phyloP scores from a whole-genome alignment of 2,329 filamentous ascomycete species.

The Penicillium sp. region DNA sequence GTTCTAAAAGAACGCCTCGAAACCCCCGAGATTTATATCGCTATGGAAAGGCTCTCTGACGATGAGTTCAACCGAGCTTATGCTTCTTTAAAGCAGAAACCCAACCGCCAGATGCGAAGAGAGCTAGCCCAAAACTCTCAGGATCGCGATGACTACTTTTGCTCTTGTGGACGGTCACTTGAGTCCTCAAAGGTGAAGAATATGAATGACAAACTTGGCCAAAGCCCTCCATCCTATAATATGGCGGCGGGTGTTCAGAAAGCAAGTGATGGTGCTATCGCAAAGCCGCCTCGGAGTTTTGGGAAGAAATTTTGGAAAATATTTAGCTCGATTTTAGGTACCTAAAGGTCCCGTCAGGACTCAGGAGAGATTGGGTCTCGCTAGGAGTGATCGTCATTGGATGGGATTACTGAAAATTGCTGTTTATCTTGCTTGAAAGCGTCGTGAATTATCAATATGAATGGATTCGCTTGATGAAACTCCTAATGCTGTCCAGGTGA shows the following conservation, averaged over 20 bases:
- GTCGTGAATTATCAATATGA: background rate
- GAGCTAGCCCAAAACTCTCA: no score
- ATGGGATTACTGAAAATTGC: background rate
- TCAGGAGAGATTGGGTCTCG: background rate
- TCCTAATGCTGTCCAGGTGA: background rate
- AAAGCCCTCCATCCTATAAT: conserved; percentile 2
- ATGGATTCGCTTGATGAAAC: background rate
- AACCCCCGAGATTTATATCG: conserved; percentile 6
- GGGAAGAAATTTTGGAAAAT: conserved; percentile 5
- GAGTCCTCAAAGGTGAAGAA: conserved; percentile 1
- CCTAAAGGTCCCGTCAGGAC: no score
- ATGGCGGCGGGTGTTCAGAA: background rate
- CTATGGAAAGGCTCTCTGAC: conserved; percentile 6
- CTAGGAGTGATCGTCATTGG: background rate
- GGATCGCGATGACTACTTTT: no score
- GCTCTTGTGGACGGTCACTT: background rate
- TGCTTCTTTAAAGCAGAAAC: conserved; percentile 4
- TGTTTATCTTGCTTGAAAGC: background rate
- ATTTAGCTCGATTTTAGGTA: background rate
- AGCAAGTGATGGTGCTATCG: conserved; percentile 2
- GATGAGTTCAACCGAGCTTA: conserved; percentile 7
- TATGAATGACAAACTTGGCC: conserved; percentile 1
- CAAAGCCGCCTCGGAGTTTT: background rate
- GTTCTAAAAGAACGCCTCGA: conserved; percentile 4
- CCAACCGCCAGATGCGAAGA: no score